Conservation (phyloP, 169 alveolate genomes). For the Pseudocohnilembus persalinus region DNA sequence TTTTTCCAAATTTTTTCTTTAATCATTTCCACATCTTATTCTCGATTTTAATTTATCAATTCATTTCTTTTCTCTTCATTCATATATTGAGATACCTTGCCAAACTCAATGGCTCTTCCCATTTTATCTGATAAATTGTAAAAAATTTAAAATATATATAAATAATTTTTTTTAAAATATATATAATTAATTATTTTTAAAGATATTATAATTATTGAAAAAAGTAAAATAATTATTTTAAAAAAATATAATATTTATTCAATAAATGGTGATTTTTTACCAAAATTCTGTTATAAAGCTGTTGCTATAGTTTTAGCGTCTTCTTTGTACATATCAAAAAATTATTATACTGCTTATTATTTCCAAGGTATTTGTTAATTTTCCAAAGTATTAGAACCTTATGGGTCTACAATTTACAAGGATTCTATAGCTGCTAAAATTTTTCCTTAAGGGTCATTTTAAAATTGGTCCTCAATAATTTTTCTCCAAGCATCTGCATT, state of each 20-base stretch:
- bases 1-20: constrained; percentile 74
- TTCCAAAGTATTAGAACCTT: constrained; percentile 51
- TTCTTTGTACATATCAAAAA: constrained; percentile 40
- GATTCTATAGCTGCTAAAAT: constrained; percentile 62
- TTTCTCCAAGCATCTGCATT: constrained; percentile 83
- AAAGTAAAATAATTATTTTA: no score
- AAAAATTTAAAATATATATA: constrained; percentile 44
- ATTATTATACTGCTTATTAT: constrained; percentile 44
- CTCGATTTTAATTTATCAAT: constrained; percentile 62
- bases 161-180: constrained; percentile 66
- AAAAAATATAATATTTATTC: no score
- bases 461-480: constrained; percentile 80
- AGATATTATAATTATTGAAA: no score
- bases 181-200: constrained; percentile 59
- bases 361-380: constrained; percentile 56
- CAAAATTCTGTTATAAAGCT: constrained; percentile 44
- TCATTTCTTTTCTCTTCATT: constrained; percentile 65
- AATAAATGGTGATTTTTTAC: no score
- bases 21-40: constrained; percentile 62
- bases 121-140: constrained; percentile 59
- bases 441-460: constrained; percentile 55
- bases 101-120: constrained; percentile 52
- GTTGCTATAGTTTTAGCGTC: constrained; percentile 24
- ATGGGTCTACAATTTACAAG: constrained; percentile 59
- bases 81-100: neutral